Base-by-base conservation (phyloP, 2,329 filamentous ascomycete species). In the Colletotrichum tropicale region DNA sequence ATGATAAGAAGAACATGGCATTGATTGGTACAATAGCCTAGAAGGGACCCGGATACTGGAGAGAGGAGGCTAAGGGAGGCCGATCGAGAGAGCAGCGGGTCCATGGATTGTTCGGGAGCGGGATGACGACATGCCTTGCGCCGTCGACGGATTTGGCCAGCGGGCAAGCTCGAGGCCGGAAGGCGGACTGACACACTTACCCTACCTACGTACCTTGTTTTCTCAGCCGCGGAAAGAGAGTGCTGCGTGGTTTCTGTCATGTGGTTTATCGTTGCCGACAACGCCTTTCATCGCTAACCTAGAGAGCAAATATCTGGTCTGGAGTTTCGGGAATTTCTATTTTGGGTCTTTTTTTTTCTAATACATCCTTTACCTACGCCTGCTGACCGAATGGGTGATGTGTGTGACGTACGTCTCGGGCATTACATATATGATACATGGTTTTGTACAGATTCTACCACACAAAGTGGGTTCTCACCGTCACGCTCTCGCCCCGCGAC, bases 261-360 rank as follows among this genome's bases (percentile, higher is more conserved):
- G 52, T 71, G 71, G 65, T 72, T 67, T 71, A 71, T 48, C 12
- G 65, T 75, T 70, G 66, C 74, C 65, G 71, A 70, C 55, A 66
- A 70, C 71, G 66, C 71, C 60, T 67, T 58, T 65, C 81, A 78
- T 80, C 80, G 76, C 74, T 48, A 73, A 66, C 65, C 48, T 75
- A 84, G 82, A 84, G 83, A 86, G 83, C 83, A 85, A 84, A 84
- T 86, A 84, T 83, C 80, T 82, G 86, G 86, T 86, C 82, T 81
- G 87, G 87, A 88, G 87, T 88, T 88, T 83, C 84, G 85, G 83
- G 78, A 13, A 21, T 82, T 87, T 74, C n/a, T 84, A 80, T 82
- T 83, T 82, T 80, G 80, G 85, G 83, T 60, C 58, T 62, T 58
- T 84, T 81, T 81, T 60, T 70, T 58, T 84, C 81, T 87, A 87